A percentile compares a stretch with the other conserved stretches of the same genome.
These are phyloP conservation scores for Cladophialophora immunda DNA, from an alignment of 2,329 filamentous ascomycete genomes.

Conservation along the genomic window DNA sequence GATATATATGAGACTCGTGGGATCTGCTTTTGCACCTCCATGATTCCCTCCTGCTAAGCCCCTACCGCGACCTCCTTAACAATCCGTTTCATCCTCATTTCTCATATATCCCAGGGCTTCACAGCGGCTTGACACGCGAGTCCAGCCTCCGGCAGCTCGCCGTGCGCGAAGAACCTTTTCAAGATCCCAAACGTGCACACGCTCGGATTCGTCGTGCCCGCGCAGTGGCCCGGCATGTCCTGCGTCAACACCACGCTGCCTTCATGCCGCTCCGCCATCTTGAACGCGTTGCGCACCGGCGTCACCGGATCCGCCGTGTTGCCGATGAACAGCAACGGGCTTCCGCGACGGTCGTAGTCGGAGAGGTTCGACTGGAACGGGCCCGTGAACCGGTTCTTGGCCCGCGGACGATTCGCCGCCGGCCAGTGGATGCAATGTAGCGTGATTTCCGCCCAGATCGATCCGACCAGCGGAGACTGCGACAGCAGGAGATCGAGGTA, in stretches of 20 bases:
- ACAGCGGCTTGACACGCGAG: slow-evolving; percentile 49
- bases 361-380: slow-evolving; percentile 38
- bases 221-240: slow-evolving; percentile 52
- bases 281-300: slow-evolving; percentile 53
- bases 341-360: slow-evolving; percentile 40
- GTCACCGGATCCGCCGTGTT: slow-evolving; percentile 69
- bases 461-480: slow-evolving; percentile 38
- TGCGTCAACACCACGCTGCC: slow-evolving; percentile 56
- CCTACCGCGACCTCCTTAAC: background rate
- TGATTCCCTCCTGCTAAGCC: background rate
- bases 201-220: slow-evolving; percentile 45
- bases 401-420: slow-evolving; percentile 36
- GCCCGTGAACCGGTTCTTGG: slow-evolving; percentile 50
- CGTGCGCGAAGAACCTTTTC: slow-evolving; percentile 54
- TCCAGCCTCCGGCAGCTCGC: slow-evolving; percentile 47
- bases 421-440: slow-evolving; percentile 51
- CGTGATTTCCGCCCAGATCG: slow-evolving; percentile 49
- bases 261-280: slow-evolving; percentile 52
- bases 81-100: background rate
- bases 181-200: slow-evolving; percentile 49
- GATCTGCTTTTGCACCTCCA: background rate
- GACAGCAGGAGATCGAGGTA: slow-evolving; percentile 35
- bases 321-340: slow-evolving; percentile 66
- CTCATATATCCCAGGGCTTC: slow-evolving; percentile 43
- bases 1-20: background rate